Base-by-base conservation (phyloP, 169 alveolate genomes). In the Plasmodium gaboni region DNA sequence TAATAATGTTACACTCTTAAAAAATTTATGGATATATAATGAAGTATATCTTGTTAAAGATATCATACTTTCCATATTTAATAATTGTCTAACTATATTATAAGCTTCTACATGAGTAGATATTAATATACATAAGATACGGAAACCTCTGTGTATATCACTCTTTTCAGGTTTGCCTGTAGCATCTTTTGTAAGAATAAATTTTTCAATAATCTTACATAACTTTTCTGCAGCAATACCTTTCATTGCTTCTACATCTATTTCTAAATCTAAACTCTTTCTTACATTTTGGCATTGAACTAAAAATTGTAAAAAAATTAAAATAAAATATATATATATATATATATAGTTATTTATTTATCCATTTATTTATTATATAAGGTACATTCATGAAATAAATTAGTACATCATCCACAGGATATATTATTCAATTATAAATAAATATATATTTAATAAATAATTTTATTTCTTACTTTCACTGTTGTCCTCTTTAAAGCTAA, bases 11-110 rank as follows among this genome's bases (percentile, higher is more conserved):
- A 86, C 71, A 60, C 63, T 86, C 24, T 71, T 71, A 17, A 86
- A 71, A 71, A 59, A 86, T 70, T 86, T 86, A 65, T 86, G 92
- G 38, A 70, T 24, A 71, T 86, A 86, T 59, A 86, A 42, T n/a
- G 92, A 86, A 17, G 92, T 86, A 71, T 86, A 86, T 59, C 87
- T 86, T 22, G 87, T 70, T 61, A 86, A 38, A 1, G 87, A 86
- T 86, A 86, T 53, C 17, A 71, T 51, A 51, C 70, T 86, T 24
- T 86, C 92, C 57, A 86, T 24, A 48, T 86, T 86, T 70, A 86
- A 71, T 60, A 70, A 50, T 60, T 86, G 92, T 32, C 92, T 86
- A 46, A 71, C n/a, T 42, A 86, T 70, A 19, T 86, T 86, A 44
- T 46, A 86, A 17, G 57, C 76, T 28, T 86, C 92, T 0, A 86